phyloP scores from a whole-genome alignment of 2,329 filamentous ascomycete genomes.

The Aspergillus sp. region DNA sequence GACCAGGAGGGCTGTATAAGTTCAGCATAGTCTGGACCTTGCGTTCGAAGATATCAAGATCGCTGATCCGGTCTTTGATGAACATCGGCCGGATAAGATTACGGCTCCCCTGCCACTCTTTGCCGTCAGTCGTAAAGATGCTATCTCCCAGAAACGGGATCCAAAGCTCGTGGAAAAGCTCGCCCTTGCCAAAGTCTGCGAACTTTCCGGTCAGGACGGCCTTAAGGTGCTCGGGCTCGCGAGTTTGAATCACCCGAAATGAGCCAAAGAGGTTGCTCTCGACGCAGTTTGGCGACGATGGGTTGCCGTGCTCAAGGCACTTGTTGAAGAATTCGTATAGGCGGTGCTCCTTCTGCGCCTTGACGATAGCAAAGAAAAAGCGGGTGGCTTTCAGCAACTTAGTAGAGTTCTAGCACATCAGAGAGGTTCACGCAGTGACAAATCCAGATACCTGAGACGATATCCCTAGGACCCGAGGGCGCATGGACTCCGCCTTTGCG shows the following conservation, averaged over 20 bases:
- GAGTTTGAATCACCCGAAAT: slow-evolving; percentile 3
- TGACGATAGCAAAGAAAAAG: slow-evolving; percentile 1
- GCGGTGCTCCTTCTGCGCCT: slow-evolving; percentile 4
- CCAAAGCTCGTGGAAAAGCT: slow-evolving; percentile 4
- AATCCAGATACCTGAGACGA: slow-evolving; percentile 6
- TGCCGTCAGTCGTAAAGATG: slow-evolving; percentile 4
- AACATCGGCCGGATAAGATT: slow-evolving; percentile 8
- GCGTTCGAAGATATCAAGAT: slow-evolving; percentile 6
- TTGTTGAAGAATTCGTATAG: slow-evolving; percentile 3
- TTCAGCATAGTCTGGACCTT: slow-evolving; percentile 5
- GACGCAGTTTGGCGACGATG: slow-evolving; percentile 6
- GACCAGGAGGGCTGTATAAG: not conserved
- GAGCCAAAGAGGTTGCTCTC: slow-evolving; percentile 4
- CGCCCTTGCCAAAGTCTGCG: slow-evolving; percentile 2
- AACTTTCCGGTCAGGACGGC: not conserved
- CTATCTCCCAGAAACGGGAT: not conserved
- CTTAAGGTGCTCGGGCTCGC: slow-evolving; percentile 5
- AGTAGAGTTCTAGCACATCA: not conserved
- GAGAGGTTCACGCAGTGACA: not conserved
- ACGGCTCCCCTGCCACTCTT: slow-evolving; percentile 1
- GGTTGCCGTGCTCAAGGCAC: not conserved
- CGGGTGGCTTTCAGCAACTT: slow-evolving; percentile 4
- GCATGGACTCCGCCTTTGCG: not conserved
- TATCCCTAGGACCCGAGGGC: slow-evolving; percentile 1
- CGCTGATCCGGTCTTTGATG: slow-evolving; percentile 3